Evolutionary conservation across 2,329 filamentous ascomycete genomes (phyloP), one percentile per base, ranked within the genome.

Genomic region (Claviceps humidiphila): DNA sequence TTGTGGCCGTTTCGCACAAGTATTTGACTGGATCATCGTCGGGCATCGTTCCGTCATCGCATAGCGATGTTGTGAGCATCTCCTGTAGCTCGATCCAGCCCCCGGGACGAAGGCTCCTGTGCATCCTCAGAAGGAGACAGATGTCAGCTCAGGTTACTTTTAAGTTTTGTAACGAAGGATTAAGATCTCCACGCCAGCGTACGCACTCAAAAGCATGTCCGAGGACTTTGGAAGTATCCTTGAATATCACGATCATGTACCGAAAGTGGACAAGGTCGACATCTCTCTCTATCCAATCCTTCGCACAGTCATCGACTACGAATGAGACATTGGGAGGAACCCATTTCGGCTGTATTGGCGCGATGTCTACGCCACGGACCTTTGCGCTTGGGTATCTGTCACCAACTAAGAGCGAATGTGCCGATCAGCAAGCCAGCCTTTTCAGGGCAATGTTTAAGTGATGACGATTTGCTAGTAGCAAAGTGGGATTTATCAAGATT

Each of bases 1-100:
- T 48, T 9, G 46, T 47, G n/a, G 55, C 57, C 17, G 57, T 47
- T 9, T 53, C 39, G 47, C 56, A 55, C 16, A 55, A 52, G 7
- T 42, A 39, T 4, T 51, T 50, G 43, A 57, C 53, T 4, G 57
- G 49, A 30, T 58, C 54, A 41, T 58, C 52, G 8, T 52, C 50
- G 20, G 50, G 13, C 58, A 59, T 58, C 6, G 64, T 66, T 40
- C 58, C 64, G 51, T 68, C 66, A 56, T 71, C 68, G 54, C 65
- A 69, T 22, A 60, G 59, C 14, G 68, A 58, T 20, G 54, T 58
- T 43, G 59, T 61, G 49, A 66, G 62, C 38, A 68, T 58, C 41
- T 72, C 70, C 38, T 69, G 65, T n/a, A 71, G 61, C 58, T 74
- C 71, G 26, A 74, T 60, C 64, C 70, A 72, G 46, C 71, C 71